phyloP scores from a whole-genome alignment of 805 yeast species.

The Middelhovenomyces tepae region DNA sequence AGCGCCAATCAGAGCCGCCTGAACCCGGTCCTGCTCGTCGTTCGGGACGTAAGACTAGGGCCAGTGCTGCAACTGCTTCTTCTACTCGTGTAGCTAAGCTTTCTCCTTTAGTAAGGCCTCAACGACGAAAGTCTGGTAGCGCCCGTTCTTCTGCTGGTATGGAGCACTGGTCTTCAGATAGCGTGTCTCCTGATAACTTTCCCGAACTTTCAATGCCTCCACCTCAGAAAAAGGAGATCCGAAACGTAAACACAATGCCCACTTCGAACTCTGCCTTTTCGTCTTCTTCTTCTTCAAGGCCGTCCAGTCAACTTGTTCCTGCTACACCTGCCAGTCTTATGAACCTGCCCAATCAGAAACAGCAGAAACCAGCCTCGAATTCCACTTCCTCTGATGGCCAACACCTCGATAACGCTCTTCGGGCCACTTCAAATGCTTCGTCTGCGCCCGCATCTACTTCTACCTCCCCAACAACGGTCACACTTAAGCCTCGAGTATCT shows the following conservation, averaged over 20 bases:
- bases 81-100: conserved; percentile 9
- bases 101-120: conserved; percentile 14
- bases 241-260: conserved; percentile 13
- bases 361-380: conserved; percentile 17
- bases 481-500: conserved; percentile 4
- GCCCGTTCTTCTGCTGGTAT: conserved; percentile 17
- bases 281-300: conserved; percentile 7
- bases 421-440: conserved; percentile 14
- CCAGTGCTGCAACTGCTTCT: not conserved
- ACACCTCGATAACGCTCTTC: conserved; percentile 16
- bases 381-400: conserved; percentile 9
- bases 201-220: not conserved
- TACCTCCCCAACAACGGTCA: not conserved
- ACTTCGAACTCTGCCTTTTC: conserved; percentile 11
- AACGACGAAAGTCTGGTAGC: not conserved
- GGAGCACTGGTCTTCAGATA: too few relatives aligned
- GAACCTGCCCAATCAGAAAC: conserved; percentile 23
- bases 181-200: conserved; percentile 13
- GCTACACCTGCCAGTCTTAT: conserved; percentile 27
- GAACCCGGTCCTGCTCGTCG: too few relatives aligned
- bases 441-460: conserved; percentile 1
- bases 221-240: conserved; percentile 7
- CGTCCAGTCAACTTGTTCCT: conserved; percentile 15
- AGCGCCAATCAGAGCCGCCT: too few relatives aligned
- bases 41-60: too few relatives aligned